Base-by-base conservation (phyloP, 2,329 filamentous ascomycete species). In the Bipolaris zeicola region DNA sequence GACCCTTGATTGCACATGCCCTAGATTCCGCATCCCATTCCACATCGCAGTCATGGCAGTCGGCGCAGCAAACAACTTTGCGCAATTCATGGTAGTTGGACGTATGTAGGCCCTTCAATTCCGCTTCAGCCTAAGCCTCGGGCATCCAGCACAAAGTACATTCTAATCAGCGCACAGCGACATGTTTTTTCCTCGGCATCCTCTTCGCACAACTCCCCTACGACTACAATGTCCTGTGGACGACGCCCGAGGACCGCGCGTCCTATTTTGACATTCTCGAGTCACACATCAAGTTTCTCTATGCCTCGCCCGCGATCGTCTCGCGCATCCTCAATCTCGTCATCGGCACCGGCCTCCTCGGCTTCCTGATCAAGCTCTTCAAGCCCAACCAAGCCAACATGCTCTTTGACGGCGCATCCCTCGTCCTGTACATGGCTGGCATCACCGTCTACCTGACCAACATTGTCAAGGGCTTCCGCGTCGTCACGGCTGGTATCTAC, bases 181-280 rank as follows among this genome's bases (percentile, higher is more conserved):
- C 90, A 64, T 96, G 91, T 78, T 99, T 99, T 86, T 96, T 98
- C 85, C 89, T 99, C 63, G 95, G 95, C 69, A 92, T 98, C 77
- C 89, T 99, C 78, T 99, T 98, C 85, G 92, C 92, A 69, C 88
- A 89, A 62, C 96, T 98, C 79, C 93, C 95, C 60, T 99, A 98
- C 83, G 95, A 96, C 82, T 95, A 92, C 80, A 89, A 91, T 58
- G 88, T 95, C 61, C 89, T 96, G 51, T 96, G 91, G 85, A 89
- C 88, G 49, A 86, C 86, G 28, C 87, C 85, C 39, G 82, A 82
- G 82, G 52, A 90, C 50, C 82, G 85, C 58, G 81, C 83, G 37
- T 74, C 83, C 41, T 96, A 94, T 84, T 93, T 91, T 74, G 85
- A 89, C 76, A 88, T 93, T 73, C 87, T 97, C 61, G 94, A 98